Evolutionary conservation across 805 yeast species (phyloP).

Genomic region (Teunomyces aglyptinius): DNA sequence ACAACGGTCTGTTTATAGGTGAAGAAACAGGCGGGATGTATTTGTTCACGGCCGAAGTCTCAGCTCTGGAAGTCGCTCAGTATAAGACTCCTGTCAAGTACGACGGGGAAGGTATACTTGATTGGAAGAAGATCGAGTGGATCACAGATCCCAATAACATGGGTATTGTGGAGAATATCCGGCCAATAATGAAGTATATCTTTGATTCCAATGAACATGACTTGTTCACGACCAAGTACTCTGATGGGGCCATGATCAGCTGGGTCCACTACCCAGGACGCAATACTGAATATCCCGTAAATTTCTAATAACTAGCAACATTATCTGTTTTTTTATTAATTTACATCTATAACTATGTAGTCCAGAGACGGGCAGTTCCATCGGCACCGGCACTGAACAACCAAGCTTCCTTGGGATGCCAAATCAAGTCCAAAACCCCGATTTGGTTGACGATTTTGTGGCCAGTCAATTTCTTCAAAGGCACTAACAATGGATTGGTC

Average conservation of each 20-base stretch:
- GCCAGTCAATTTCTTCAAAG: constrained; percentile 89
- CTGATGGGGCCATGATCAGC: constrained; percentile 11
- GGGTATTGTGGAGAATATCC: constrained; percentile 42
- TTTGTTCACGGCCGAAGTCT: constrained; percentile 36
- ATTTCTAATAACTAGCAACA: background rate
- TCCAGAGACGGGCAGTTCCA: constrained; percentile 94
- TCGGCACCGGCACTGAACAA: constrained; percentile 96
- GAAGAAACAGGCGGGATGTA: constrained; percentile 36
- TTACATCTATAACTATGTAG: constrained; percentile 47
- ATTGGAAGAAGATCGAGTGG: constrained; percentile 42
- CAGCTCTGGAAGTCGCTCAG: constrained; percentile 18
- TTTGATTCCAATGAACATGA: constrained; percentile 23
- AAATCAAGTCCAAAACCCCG: constrained; percentile 82
- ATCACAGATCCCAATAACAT: constrained; percentile 31
- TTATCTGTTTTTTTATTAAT: constrained; percentile 3
- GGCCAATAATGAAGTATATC: constrained; percentile 21
- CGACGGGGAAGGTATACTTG: constrained; percentile 40
- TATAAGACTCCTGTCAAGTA: constrained; percentile 28
- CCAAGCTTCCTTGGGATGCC: constrained; percentile 99
- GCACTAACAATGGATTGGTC: constrained; percentile 94
- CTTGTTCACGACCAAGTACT: constrained; percentile 26
- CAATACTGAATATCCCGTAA: constrained; percentile 5
- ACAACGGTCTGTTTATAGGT: constrained; percentile 8
- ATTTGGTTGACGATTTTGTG: constrained; percentile 76
- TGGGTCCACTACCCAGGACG: constrained; percentile 12